Evolutionary conservation across 495 filamentous ascomycete genomes (phyloP).

Genomic region (Aspergillus nidulans): DNA sequence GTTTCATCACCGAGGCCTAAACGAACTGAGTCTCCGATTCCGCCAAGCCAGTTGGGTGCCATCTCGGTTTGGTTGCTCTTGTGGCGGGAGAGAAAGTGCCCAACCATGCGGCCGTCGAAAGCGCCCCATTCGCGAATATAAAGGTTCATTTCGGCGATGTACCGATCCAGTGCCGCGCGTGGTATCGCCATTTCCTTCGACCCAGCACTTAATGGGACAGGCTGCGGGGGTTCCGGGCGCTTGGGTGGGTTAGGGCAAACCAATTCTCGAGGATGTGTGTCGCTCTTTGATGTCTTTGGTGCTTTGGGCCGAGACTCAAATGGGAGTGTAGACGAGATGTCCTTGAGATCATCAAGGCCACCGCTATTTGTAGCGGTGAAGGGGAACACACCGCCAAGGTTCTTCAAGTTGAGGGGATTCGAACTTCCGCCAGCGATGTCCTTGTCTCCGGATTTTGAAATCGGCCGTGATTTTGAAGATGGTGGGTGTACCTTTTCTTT

Average conservation of each 20-base stretch:
- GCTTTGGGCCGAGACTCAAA: constrained; percentile 60
- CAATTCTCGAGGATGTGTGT: constrained; percentile 38
- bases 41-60: constrained; percentile 52
- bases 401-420: constrained; percentile 49
- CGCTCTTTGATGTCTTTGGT: constrained; percentile 22
- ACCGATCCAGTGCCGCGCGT: constrained; percentile 51
- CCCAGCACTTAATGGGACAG: constrained; percentile 16
- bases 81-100: constrained; percentile 64
- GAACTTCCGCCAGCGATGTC: constrained; percentile 31
- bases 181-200: constrained; percentile 29
- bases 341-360: constrained; percentile 58
- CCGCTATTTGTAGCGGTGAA: constrained; percentile 51
- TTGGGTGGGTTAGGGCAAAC: constrained; percentile 60
- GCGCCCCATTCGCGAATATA: constrained; percentile 69
- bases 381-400: constrained; percentile 64
- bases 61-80: constrained; percentile 45
- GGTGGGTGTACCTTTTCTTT: constrained; percentile 2
- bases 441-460: constrained; percentile 34
- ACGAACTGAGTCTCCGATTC: constrained; percentile 46
- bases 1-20: constrained; percentile 15
- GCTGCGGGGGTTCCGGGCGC: constrained; percentile 39
- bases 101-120: constrained; percentile 61
- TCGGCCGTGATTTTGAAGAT: constrained; percentile 17
- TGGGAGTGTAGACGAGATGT: constrained; percentile 63
- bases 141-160: constrained; percentile 54